Percentiles rank a stretch among this genome's conserved stretches.
Evolutionary conservation across 441 rosid species (phyloP).

Genomic region (Gossypium trilobum): DNA sequence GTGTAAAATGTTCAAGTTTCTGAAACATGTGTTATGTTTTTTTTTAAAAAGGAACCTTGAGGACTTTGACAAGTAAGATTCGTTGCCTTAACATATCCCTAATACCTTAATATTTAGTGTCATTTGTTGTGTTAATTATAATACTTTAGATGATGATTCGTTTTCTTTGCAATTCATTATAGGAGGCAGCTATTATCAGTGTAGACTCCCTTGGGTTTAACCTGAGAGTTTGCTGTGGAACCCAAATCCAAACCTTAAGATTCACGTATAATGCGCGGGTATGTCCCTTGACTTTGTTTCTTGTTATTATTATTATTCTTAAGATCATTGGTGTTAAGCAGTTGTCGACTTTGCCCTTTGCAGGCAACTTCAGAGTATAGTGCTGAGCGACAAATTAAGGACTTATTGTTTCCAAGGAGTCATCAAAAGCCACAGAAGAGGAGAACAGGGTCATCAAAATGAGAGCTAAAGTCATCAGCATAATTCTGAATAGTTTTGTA

Average conservation of each 20-base stretch:
- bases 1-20: not conserved
- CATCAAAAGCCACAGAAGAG: conserved; percentile 26
- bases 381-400: conserved; percentile 68
- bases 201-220: conserved; percentile 83
- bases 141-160: not conserved
- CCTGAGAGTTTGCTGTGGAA: conserved; percentile 38
- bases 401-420: conserved; percentile 53
- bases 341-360: conserved; percentile 6
- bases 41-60: too few species aligned
- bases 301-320: not conserved
- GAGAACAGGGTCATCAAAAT: conserved; percentile 39
- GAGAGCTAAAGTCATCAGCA: conserved; percentile 21
- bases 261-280: conserved; percentile 65
- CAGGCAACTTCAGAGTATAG: conserved; percentile 78
- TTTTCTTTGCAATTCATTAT: conserved; percentile 13
- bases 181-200: conserved; percentile 64
- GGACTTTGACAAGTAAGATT: too few species aligned
- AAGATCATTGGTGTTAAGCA: not conserved
- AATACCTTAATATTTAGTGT: not conserved
- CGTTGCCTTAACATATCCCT: not conserved
- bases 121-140: not conserved
- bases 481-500: conserved; percentile 7
- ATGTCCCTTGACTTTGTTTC: conserved; percentile 7
- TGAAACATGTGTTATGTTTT: not conserved
- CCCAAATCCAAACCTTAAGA: conserved; percentile 46